Evolutionary conservation across 345 rosid species (phyloP).

Genomic region (Pugionium cornutum): DNA sequence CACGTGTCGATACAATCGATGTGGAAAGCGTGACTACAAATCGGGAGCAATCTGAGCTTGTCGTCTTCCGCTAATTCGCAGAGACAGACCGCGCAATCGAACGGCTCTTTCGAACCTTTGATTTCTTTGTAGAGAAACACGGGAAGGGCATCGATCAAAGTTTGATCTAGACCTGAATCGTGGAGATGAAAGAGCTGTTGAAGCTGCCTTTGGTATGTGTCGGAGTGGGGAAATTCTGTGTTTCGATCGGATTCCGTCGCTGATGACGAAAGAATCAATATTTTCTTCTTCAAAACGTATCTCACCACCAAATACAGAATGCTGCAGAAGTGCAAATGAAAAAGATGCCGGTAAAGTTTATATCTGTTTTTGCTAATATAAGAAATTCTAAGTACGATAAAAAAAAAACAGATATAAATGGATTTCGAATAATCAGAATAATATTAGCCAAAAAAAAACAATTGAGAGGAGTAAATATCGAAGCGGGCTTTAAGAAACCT

Average conservation of each 20-base stretch:
- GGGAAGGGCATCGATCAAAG: constrained; percentile 82
- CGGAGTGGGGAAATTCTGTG: constrained; percentile 65
- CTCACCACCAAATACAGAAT: constrained; percentile 66
- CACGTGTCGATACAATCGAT: constrained; percentile 89
- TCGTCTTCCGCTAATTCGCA: constrained; percentile 72
- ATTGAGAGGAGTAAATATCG: too few relatives aligned
- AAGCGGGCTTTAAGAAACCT: too few relatives aligned
- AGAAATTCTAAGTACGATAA: background rate
- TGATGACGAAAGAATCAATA: constrained; percentile 52
- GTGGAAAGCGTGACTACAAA: constrained; percentile 90
- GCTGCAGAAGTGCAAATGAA: constrained; percentile 70
- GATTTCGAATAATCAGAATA: background rate
- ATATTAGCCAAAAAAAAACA: too few relatives aligned
- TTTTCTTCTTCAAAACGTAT: constrained; percentile 54
- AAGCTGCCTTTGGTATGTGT: constrained; percentile 72
- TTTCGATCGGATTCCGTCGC: constrained; percentile 50
- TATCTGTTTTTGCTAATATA: too few relatives aligned
- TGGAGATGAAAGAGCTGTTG: constrained; percentile 91
- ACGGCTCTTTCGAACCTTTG: constrained; percentile 73
- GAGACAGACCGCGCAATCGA: constrained; percentile 90
- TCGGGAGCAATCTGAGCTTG: constrained; percentile 76
- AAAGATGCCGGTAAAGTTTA: constrained; percentile 51
- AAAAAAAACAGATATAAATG: background rate
- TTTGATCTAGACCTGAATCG: constrained; percentile 91
- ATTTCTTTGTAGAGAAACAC: constrained; percentile 72